Conservation (phyloP, 192 early-diverging fungal genomes). For the Pecoramyces ruminantium region DNA sequence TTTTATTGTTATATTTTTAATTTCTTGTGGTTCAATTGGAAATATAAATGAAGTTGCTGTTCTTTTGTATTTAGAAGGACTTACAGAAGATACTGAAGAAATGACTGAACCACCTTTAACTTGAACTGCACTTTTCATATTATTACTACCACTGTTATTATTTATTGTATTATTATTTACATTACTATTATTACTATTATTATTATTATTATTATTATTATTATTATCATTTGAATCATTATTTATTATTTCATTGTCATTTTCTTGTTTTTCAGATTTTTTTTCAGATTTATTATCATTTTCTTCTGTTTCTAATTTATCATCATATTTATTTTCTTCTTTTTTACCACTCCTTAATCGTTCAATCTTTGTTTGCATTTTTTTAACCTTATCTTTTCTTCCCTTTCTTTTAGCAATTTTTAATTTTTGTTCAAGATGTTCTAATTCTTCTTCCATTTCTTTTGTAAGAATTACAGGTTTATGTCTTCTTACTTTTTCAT, state of each 20-base stretch:
- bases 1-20: conserved; percentile 24
- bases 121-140: not conserved
- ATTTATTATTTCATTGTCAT: no score
- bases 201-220: conserved; percentile 14
- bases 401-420: conserved; percentile 90
- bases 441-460: conserved; percentile 86
- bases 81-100: not conserved
- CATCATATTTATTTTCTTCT: conserved; percentile 3
- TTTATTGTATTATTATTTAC: not conserved
- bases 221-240: not conserved
- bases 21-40: conserved; percentile 43
- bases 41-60: conserved; percentile 48
- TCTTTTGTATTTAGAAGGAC: conserved; percentile 19
- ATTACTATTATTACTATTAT: conserved; percentile 7
- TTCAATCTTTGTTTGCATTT: conserved; percentile 23
- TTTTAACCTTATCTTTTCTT: conserved; percentile 67
- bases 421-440: conserved; percentile 88
- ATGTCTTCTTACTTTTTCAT: conserved; percentile 10
- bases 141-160: no score
- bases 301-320: not conserved
- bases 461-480: conserved; percentile 21
- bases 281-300: not conserved
- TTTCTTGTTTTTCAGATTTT: no score
- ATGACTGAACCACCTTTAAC: not conserved
- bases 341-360: not conserved